Percentiles rank a stretch among this genome's conserved stretches.
Conservation (phyloP, 768 basidiomycete genomes). For the Boletus subparvulus region DNA sequence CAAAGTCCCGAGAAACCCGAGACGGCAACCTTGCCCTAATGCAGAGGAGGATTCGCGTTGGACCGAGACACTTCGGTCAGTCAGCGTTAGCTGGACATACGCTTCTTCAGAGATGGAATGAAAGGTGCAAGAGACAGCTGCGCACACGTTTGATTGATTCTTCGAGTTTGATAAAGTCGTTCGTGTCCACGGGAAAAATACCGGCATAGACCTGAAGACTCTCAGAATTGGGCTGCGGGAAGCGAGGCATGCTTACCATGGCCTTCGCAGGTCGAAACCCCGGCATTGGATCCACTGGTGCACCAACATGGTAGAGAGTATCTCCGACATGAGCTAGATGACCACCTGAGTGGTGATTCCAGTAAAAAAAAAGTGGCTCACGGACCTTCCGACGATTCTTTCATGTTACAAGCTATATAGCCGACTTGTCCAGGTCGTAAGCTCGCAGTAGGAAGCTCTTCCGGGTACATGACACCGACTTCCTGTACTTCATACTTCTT, state of each 20-base stretch:
- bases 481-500: slow-evolving; percentile 90
- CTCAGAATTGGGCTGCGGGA: not conserved
- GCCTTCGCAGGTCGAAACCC: slow-evolving; percentile 92
- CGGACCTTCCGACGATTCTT: slow-evolving; percentile 88
- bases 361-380: not conserved
- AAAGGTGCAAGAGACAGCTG: not conserved
- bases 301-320: slow-evolving; percentile 77
- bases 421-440: slow-evolving; percentile 82
- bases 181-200: slow-evolving; percentile 88
- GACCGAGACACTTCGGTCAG: slow-evolving; percentile 85
- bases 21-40: slow-evolving; percentile 89
- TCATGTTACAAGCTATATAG: slow-evolving; percentile 95
- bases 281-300: slow-evolving; percentile 76
- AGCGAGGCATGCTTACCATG: slow-evolving; percentile 58
- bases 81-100: slow-evolving; percentile 65
- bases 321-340: slow-evolving; percentile 86
- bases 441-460: slow-evolving; percentile 70
- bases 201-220: slow-evolving; percentile 82
- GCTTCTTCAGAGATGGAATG: slow-evolving; percentile 9
- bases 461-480: slow-evolving; percentile 86
- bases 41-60: slow-evolving; percentile 93
- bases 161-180: slow-evolving; percentile 90
- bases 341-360: not conserved
- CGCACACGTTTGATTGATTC: slow-evolving; percentile 90
- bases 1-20: slow-evolving; percentile 93